Evolutionary conservation across 2,329 filamentous ascomycete genomes (phyloP).

Genomic region (Paramyrothecium roridum): DNA sequence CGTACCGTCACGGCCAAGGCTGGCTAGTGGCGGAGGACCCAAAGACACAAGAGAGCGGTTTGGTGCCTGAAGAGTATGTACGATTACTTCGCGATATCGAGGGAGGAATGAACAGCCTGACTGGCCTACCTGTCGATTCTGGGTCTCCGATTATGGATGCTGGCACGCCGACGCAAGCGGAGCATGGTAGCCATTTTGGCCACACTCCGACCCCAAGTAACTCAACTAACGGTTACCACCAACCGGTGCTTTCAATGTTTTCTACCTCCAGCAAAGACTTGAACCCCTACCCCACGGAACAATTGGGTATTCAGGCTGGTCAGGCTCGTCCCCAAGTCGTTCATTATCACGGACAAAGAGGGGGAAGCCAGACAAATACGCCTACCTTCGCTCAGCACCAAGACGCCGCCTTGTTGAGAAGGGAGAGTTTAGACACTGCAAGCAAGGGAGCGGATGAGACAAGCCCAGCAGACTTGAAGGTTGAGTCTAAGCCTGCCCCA

Average conservation of each 20-base stretch:
- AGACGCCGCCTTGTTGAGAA: slow-evolving; percentile 42
- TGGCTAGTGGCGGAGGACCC: slow-evolving; percentile 98
- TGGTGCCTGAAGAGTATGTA: slow-evolving; percentile 96
- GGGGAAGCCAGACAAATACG: slow-evolving; percentile 65
- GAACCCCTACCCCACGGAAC: slow-evolving; percentile 64
- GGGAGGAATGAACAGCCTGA: slow-evolving; percentile 75
- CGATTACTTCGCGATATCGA: slow-evolving; percentile 89
- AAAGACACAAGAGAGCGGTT: slow-evolving; percentile 86
- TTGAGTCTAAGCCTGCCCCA: slow-evolving; percentile 11
- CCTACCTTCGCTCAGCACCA: slow-evolving; percentile 54
- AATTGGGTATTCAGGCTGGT: slow-evolving; percentile 59
- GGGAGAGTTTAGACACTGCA: slow-evolving; percentile 45
- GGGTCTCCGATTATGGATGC: slow-evolving; percentile 49
- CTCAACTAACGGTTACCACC: slow-evolving; percentile 61
- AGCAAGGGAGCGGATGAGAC: slow-evolving; percentile 35
- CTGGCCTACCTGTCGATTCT: slow-evolving; percentile 54
- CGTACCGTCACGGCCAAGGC: slow-evolving; percentile 91
- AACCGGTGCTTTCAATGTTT: slow-evolving; percentile 66
- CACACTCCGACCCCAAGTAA: slow-evolving; percentile 44
- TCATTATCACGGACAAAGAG: slow-evolving; percentile 64
- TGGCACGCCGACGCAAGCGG: slow-evolving; percentile 60
- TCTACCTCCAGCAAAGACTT: slow-evolving; percentile 69
- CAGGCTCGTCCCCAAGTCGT: slow-evolving; percentile 64
- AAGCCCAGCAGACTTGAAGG: slow-evolving; percentile 31
- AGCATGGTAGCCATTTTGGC: slow-evolving; percentile 45